Conservation (phyloP, 2,329 filamentous ascomycete species). For the Akanthomyces uredinophilus region DNA sequence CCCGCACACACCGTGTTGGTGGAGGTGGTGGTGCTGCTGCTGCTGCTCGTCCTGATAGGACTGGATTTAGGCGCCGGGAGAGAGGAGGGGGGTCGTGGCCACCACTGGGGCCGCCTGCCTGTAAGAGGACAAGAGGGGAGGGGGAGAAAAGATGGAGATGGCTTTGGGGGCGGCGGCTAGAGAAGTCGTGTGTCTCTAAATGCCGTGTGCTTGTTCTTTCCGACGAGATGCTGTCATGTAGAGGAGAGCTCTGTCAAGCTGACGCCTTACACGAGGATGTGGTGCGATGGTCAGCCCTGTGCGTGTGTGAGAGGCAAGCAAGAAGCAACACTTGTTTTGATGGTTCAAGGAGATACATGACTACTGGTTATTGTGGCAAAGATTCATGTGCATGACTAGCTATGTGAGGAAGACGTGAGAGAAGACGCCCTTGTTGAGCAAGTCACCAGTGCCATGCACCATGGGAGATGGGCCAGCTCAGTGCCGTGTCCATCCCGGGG, state of each 20-base stretch:
- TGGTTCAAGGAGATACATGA: too few species aligned
- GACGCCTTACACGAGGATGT: background rate
- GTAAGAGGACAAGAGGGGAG: background rate
- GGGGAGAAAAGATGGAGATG: background rate
- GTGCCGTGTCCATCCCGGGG: too few species aligned
- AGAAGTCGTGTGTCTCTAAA: background rate
- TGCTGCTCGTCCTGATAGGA: conserved; percentile 7
- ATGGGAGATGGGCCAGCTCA: too few species aligned
- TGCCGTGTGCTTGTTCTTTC: background rate
- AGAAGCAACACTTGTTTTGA: background rate
- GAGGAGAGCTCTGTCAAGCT: background rate
- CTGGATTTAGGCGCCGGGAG: conserved; percentile 11
- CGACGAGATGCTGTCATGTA: too few species aligned
- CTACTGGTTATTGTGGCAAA: too few species aligned
- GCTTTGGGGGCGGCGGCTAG: conserved; percentile 9
- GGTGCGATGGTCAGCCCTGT: background rate
- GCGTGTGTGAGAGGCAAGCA: background rate
- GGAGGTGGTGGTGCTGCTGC: conserved; percentile 1
- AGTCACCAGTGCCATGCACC: too few species aligned
- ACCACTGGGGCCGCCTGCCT: background rate
- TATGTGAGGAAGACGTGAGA: background rate
- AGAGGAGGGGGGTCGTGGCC: background rate
- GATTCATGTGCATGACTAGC: background rate
- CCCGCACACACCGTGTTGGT: background rate
- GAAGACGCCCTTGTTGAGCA: background rate